Conservation (phyloP, 495 filamentous ascomycete species). For the Tuber aestivum region DNA sequence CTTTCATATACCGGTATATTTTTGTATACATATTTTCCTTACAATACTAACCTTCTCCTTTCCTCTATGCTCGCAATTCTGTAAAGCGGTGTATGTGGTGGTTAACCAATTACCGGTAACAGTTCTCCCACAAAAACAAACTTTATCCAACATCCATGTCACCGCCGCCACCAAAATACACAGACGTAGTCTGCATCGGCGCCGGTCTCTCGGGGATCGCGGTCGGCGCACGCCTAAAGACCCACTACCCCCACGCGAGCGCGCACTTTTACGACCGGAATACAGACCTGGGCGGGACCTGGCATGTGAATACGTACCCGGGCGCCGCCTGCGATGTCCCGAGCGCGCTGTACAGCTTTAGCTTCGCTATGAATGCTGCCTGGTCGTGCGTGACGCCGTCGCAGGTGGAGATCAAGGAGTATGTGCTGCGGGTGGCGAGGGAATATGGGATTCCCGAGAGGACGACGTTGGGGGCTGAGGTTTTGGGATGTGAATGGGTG, state of each 20-base stretch:
- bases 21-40: background rate
- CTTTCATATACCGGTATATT: background rate
- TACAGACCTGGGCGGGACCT: background rate
- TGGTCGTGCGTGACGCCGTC: slow-evolving; percentile 48
- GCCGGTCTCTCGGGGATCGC: background rate
- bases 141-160: background rate
- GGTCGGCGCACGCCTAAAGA: background rate
- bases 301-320: slow-evolving; percentile 5
- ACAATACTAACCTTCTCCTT: background rate
- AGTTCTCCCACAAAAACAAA: background rate
- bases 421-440: slow-evolving; percentile 47
- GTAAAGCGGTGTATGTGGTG: background rate
- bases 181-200: background rate
- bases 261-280: background rate
- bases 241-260: background rate
- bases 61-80: background rate
- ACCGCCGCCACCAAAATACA: background rate
- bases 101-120: background rate
- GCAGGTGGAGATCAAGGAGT: slow-evolving; percentile 48
- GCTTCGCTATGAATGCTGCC: slow-evolving; percentile 48
- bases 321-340: slow-evolving; percentile 25
- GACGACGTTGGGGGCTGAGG: slow-evolving; percentile 46
- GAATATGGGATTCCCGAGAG: slow-evolving; percentile 48
- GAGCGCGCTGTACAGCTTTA: slow-evolving; percentile 48
- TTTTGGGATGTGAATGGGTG: slow-evolving; percentile 47